These are phyloP conservation scores for Umbelopsis sp. DNA, from an alignment of 371 early-diverging fungal species.

Conservation along the genomic window DNA sequence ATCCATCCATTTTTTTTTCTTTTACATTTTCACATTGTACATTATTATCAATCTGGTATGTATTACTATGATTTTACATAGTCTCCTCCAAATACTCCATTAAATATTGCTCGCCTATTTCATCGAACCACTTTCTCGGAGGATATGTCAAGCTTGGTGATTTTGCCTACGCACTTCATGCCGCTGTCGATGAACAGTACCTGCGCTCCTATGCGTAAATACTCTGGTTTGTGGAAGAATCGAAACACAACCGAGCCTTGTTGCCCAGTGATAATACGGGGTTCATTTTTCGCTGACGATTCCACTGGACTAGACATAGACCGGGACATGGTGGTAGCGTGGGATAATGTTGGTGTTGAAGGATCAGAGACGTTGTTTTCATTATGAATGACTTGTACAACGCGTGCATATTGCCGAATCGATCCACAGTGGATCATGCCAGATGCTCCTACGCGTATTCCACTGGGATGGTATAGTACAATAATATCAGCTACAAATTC, in stretches of 20 bases:
- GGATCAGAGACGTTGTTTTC: slow-evolving; percentile 1
- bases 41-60: slow-evolving; percentile 15
- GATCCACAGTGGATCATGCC: slow-evolving; percentile 93
- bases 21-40: slow-evolving; percentile 1
- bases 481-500: slow-evolving; percentile 89
- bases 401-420: slow-evolving; percentile 82
- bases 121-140: background rate
- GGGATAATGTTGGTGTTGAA: slow-evolving; percentile 28
- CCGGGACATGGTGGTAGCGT: slow-evolving; percentile 20
- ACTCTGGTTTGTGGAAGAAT: slow-evolving; percentile 85
- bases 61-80: background rate
- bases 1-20: background rate
- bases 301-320: slow-evolving; percentile 16
- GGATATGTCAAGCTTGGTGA: slow-evolving; percentile 36
- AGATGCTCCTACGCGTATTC: slow-evolving; percentile 68
- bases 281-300: slow-evolving; percentile 13
- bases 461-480: slow-evolving; percentile 80
- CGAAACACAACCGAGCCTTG: slow-evolving; percentile 61
- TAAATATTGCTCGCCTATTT: background rate
- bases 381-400: slow-evolving; percentile 48
- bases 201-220: slow-evolving; percentile 71
- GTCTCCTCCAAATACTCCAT: background rate
- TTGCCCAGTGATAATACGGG: slow-evolving; percentile 44
- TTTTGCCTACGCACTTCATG: slow-evolving; percentile 91
- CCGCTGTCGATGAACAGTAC: slow-evolving; percentile 81